phyloP scores from a whole-genome alignment of 257 asterid species.

The Solanum gracilifrons region DNA sequence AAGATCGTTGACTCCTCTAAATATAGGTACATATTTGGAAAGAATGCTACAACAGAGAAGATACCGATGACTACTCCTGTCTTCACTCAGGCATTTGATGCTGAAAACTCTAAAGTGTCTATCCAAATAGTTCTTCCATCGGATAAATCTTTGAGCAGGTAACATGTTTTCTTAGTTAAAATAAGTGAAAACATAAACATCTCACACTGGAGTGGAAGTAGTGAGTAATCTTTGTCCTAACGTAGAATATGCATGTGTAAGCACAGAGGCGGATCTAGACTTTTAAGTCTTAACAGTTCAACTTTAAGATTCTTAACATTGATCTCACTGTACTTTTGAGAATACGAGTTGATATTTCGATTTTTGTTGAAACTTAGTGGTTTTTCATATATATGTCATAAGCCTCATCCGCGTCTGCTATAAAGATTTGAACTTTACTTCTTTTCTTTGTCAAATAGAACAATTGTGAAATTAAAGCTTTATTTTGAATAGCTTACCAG shows the following conservation, averaged over 20 bases:
- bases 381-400: background rate
- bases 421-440: background rate
- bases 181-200: background rate
- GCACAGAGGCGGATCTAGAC: background rate
- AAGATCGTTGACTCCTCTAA: background rate
- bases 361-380: background rate
- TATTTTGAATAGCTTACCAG: conserved; percentile 49
- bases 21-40: conserved; percentile 76
- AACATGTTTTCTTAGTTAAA: background rate
- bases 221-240: background rate
- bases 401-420: background rate
- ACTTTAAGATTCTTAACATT: background rate
- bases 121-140: conserved; percentile 83
- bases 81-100: conserved; percentile 56
- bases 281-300: background rate
- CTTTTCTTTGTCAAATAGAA: background rate
- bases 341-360: background rate
- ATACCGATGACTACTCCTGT: conserved; percentile 93
- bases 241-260: background rate
- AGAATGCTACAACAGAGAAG: conserved; percentile 65
- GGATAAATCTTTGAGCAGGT: conserved; percentile 65
- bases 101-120: conserved; percentile 44
- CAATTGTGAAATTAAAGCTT: background rate
- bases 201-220: background rate
- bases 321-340: background rate